Base-by-base conservation (phyloP, 2,329 filamentous ascomycete species). In the Dactylellina sp. region DNA sequence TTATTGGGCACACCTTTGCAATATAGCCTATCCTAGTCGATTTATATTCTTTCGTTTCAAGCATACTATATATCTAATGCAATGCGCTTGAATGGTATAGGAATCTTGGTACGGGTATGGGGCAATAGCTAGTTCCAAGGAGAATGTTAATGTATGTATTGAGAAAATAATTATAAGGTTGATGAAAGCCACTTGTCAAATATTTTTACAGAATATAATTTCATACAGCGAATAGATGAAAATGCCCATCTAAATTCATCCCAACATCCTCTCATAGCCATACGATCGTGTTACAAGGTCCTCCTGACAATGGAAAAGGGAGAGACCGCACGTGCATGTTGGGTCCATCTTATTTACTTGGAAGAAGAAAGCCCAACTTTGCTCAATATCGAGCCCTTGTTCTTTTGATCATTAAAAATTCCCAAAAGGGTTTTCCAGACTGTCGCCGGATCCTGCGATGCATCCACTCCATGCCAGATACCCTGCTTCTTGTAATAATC, bases 401-500 rank as follows among this genome's bases (percentile, higher is more conserved):
- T 20, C 40, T 71, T 65, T 18, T 64, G 46, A 79, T 88, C 85
- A 65, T 90, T 88, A 80, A 99, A 94, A 79, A 97, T 89, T 79
- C 89, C 88, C 76, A 98, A 85, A 82, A 99, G 85, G 82, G 89
- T 92, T 86, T 92, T 93, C 95, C 95, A 99, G 75, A 99, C 95
- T 82, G 93, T 89, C 52, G 92, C 91, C 18, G 95, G 95, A 84
- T 97, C 90, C 85, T 99, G 93, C 85, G 91, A 96, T 77, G 95
- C 95, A 82, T 99, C 95, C 79, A 99, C 88, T 76, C 91, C 90
- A 83, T 90, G 90, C 95, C 95, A 99, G 85, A 99, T 97, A 78
- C 93, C 93, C 55, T 91, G 96, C 84, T 93, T 92, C 84, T 96
- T 91, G 88, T 99, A 99, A 86, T 99, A 99, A 71, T 89, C 86